Evolutionary conservation across 2,329 filamentous ascomycete species (phyloP).

Genomic region (Fusarium sp.): DNA sequence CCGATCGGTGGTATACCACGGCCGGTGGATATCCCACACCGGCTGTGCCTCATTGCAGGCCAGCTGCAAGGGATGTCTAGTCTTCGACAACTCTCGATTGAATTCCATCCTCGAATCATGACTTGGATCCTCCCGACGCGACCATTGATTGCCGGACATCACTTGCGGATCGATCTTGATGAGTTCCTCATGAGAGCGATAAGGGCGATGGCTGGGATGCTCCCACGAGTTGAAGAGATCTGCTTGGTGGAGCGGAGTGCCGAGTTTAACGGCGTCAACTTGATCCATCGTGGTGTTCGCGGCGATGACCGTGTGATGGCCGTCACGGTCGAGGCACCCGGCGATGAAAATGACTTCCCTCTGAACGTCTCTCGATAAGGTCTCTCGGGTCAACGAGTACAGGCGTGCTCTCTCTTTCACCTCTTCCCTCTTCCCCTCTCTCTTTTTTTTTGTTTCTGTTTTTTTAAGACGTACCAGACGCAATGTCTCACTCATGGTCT

Average conservation of each 20-base stretch:
- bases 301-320: background rate
- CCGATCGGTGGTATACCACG: background rate
- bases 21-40: background rate
- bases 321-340: background rate
- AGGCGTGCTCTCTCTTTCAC: too few species aligned
- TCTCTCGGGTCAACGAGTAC: too few species aligned
- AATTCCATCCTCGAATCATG: fast-evolving
- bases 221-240: background rate
- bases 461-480: too few species aligned
- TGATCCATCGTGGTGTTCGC: background rate
- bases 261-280: background rate
- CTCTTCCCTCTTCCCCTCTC: background rate
- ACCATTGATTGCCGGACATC: background rate
- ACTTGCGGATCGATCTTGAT: background rate
- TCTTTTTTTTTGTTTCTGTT: background rate
- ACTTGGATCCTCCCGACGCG: fast-evolving
- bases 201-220: background rate
- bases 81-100: fast-evolving
- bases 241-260: background rate
- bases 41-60: fast-evolving
- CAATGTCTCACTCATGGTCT: too few species aligned
- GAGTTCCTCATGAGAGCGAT: background rate
- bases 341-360: background rate
- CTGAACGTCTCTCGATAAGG: too few species aligned
- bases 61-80: fast-evolving